phyloP scores from a whole-genome alignment of 2,329 filamentous ascomycete species.

The Metarhizium sp. region DNA sequence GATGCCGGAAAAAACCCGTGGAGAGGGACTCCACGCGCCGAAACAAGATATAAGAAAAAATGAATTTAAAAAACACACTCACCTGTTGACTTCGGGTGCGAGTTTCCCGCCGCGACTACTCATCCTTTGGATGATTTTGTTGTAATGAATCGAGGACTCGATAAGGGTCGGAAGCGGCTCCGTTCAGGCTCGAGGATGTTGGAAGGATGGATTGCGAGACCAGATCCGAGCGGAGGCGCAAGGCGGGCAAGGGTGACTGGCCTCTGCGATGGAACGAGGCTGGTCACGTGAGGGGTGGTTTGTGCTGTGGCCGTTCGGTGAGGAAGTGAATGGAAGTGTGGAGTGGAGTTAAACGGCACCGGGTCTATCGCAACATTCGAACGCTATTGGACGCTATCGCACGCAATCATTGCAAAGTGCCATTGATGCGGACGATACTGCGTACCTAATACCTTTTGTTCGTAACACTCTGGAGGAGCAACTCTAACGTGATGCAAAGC shows the following conservation, averaged over 20 bases:
- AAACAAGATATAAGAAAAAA: conserved; percentile 1
- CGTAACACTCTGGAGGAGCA: neutral
- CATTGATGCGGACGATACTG: no score
- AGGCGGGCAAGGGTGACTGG: conserved; percentile 16
- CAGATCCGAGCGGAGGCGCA: conserved; percentile 19
- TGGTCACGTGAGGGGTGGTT: conserved; percentile 16
- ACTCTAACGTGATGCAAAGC: neutral
- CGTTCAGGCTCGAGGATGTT: conserved; percentile 12
- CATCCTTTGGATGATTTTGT: conserved; percentile 61
- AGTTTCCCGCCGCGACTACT: conserved; percentile 95
- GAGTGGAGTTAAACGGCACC: no score
- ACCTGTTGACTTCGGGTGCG: conserved; percentile 99
- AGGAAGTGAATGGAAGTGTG: neutral
- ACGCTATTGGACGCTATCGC: no score
- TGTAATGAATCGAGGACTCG: conserved; percentile 21
- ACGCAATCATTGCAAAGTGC: no score
- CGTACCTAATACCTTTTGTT: no score
- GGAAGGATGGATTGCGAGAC: conserved; percentile 18
- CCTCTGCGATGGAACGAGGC: conserved; percentile 12
- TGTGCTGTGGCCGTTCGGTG: neutral
- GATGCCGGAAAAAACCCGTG: neutral
- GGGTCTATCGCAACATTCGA: no score
- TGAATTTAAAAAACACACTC: conserved; percentile 11
- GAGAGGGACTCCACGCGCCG: conserved; percentile 3
- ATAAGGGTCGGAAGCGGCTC: conserved; percentile 12